Conservation (phyloP, 2,329 filamentous ascomycete genomes). For the Drechslerella dactyloides region DNA sequence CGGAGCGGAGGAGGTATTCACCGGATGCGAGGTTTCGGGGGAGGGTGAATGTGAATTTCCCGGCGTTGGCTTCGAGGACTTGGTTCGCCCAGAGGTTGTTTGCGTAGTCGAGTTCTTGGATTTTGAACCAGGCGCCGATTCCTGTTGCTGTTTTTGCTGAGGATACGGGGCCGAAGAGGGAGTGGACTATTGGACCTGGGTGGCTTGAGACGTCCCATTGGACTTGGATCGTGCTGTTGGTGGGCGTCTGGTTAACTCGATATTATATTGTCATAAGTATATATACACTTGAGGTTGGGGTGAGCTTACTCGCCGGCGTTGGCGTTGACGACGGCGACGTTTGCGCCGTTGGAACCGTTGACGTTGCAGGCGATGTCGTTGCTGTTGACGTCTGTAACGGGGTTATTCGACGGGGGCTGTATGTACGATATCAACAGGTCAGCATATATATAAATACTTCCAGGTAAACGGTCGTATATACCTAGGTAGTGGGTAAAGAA, state of each 20-base stretch:
- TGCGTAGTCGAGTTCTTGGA: constrained; percentile 55
- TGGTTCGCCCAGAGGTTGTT: constrained; percentile 56
- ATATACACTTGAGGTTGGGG: neutral
- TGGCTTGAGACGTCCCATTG: constrained; percentile 59
- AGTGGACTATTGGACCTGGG: constrained; percentile 59
- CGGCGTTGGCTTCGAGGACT: constrained; percentile 54
- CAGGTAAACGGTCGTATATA: too few relatives aligned
- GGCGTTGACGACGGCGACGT: constrained; percentile 56
- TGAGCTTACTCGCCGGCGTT: constrained; percentile 35
- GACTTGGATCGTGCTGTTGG: constrained; percentile 53
- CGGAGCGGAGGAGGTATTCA: constrained; percentile 57
- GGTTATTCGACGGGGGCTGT: constrained; percentile 48
- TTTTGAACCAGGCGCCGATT: constrained; percentile 56
- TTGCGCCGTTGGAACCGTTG: constrained; percentile 48
- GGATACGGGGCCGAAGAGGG: constrained; percentile 56
- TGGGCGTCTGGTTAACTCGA: constrained; percentile 56
- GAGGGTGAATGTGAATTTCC: constrained; percentile 53
- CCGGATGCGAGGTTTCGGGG: constrained; percentile 56
- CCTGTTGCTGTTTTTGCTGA: constrained; percentile 55
- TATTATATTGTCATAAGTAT: constrained; percentile 50
- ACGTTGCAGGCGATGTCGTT: constrained; percentile 47
- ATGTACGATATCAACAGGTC: neutral
- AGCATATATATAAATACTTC: too few relatives aligned
- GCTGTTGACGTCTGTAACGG: constrained; percentile 44
- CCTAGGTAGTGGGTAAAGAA: too few relatives aligned